phyloP scores from a whole-genome alignment of 2,329 filamentous ascomycete species.

The Trichoderma lentiforme region DNA sequence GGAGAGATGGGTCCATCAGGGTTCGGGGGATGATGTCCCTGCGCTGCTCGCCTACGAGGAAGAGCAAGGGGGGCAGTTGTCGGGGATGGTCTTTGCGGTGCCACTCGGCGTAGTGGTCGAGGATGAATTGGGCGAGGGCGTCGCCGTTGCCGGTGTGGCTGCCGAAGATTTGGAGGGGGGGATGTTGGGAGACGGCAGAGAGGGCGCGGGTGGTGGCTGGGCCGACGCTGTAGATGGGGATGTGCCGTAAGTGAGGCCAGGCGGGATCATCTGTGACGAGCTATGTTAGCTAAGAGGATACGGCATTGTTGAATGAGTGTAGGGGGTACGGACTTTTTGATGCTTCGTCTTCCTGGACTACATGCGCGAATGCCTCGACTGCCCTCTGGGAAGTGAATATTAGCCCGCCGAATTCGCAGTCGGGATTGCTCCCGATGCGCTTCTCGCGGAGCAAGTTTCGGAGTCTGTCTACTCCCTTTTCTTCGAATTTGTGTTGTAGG shows the following conservation, averaged over 20 bases:
- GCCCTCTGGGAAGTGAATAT: slow-evolving; percentile 83
- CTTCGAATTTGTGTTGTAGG: slow-evolving; percentile 65
- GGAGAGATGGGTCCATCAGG: slow-evolving; percentile 58
- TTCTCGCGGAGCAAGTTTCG: slow-evolving; percentile 45
- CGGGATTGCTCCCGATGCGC: slow-evolving; percentile 38
- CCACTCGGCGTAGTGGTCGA: slow-evolving; percentile 67
- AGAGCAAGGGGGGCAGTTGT: slow-evolving; percentile 65
- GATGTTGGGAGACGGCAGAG: slow-evolving; percentile 46
- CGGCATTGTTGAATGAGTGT: not conserved
- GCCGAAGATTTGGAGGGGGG: slow-evolving; percentile 65
- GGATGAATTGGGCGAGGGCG: slow-evolving; percentile 71
- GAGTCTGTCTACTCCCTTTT: slow-evolving; percentile 55
- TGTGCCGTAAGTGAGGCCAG: slow-evolving; percentile 54
- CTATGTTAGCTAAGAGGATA: not conserved
- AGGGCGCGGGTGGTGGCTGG: slow-evolving; percentile 78
- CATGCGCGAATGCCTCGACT: slow-evolving; percentile 69
- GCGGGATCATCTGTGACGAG: not conserved
- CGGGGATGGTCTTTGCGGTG: slow-evolving; percentile 36
- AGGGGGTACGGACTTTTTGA: not conserved
- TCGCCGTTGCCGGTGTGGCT: slow-evolving; percentile 83
- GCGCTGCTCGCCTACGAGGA: slow-evolving; percentile 85
- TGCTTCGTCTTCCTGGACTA: slow-evolving; percentile 48
- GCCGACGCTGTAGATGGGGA: slow-evolving; percentile 73
- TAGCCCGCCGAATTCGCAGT: slow-evolving; percentile 64
- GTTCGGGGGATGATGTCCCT: slow-evolving; percentile 86